Evolutionary conservation across 306 rosid genomes (phyloP), one percentile per base, ranked within the genome.

Genomic region (Heteromeles arbutifolia): DNA sequence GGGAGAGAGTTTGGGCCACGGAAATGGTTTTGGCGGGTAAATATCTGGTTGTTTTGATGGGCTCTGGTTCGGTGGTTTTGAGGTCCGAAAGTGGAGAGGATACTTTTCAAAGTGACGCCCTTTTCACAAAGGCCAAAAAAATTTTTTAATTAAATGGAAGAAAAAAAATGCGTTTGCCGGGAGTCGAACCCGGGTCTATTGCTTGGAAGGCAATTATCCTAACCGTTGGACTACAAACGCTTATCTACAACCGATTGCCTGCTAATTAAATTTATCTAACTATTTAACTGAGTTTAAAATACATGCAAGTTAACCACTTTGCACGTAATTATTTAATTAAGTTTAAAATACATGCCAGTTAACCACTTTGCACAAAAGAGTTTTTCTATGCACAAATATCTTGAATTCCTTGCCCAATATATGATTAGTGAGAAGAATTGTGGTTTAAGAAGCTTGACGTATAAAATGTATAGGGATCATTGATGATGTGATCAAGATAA

Each of bases 201-300:
- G 90, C 87, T 86, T 86, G 87, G 86, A 86, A 86, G 87, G 90
- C 86, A 86, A 86, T 83, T 86, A 86, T 86, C 87, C 87, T 83
- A 73, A 86, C 90, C 87, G 86, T 84, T 86, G 87, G 87, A 86
- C 90, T 86, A 86, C 90, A 86, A 71, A 86, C 87, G 89, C 87
- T 19, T 29, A 29, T 29, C 31, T 0, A 29, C 31, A 29, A 29
- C 0, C 0, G 31, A 3, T 3, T 29, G 32, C 32, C 5, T 29
- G 0, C 32, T 29, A 29, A 29, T 0, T 29, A 0, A 0, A 4
- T 29, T 6, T 32, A 5, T 32, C 1, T 32, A 32, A 5, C 0
- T 0, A n/a, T n/a, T n/a, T n/a, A n/a, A n/a, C n/a, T n/a, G n/a
- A n/a, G n/a, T n/a, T n/a, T n/a, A n/a, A n/a, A n/a, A n/a, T n/a